Percentiles rank a stretch among this genome's conserved stretches.
Evolutionary conservation across 192 early-diverging fungal species (phyloP).

Genomic region (Coemansia sp.): DNA sequence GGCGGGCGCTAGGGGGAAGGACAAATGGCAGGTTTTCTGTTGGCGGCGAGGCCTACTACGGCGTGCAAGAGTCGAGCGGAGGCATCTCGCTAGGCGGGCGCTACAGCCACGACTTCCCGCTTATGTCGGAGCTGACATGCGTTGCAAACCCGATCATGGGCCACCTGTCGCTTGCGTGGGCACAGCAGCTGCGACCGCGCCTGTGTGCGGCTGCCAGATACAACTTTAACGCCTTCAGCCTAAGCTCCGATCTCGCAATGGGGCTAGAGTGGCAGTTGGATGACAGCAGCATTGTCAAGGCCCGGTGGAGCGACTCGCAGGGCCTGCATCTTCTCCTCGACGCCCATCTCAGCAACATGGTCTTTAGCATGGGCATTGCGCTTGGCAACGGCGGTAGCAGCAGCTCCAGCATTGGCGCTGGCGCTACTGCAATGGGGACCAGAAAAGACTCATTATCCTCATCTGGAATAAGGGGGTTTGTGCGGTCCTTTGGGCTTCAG

Average conservation of each 20-base stretch:
- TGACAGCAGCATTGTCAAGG: slow-evolving; percentile 59
- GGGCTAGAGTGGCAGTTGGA: slow-evolving; percentile 80
- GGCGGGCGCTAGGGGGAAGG: slow-evolving; percentile 10
- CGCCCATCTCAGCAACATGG: slow-evolving; percentile 44
- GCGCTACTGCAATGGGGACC: slow-evolving; percentile 8
- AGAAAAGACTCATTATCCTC: slow-evolving; percentile 6
- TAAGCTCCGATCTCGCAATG: slow-evolving; percentile 82
- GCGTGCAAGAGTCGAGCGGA: slow-evolving; percentile 79
- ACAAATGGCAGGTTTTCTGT: slow-evolving; percentile 38
- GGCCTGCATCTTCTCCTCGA: slow-evolving; percentile 42
- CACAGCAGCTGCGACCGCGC: slow-evolving; percentile 68
- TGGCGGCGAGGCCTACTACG: slow-evolving; percentile 74
- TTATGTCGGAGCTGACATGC: slow-evolving; percentile 61
- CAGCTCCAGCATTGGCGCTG: background rate
- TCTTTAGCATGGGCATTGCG: slow-evolving; percentile 44
- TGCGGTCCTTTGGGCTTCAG: slow-evolving; percentile 48
- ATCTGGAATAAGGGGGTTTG: slow-evolving; percentile 22
- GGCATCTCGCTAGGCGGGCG: slow-evolving; percentile 73
- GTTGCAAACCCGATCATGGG: slow-evolving; percentile 92
- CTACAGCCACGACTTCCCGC: slow-evolving; percentile 62
- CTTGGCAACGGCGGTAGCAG: slow-evolving; percentile 8
- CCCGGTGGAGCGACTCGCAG: slow-evolving; percentile 52
- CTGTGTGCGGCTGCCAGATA: slow-evolving; percentile 78
- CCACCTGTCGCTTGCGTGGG: slow-evolving; percentile 81
- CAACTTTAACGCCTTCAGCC: slow-evolving; percentile 88